Conservation (phyloP, 1,139 yeast genomes). For the Sugiyamaella grinbergsii region DNA sequence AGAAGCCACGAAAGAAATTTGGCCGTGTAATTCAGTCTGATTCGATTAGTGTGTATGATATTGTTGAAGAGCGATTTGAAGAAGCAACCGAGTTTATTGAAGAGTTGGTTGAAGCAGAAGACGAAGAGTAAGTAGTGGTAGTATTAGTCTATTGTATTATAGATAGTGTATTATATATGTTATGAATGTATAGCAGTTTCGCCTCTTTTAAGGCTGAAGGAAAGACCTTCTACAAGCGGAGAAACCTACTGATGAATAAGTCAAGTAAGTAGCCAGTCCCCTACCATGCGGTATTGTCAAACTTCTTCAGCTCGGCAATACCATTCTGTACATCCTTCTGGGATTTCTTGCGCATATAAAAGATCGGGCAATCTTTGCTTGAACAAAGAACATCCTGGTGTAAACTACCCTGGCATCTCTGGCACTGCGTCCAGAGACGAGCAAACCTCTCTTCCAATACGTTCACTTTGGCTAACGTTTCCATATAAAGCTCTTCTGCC, state of each 20-base stretch:
- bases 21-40: conserved; percentile 83
- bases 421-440: conserved; percentile 97
- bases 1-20: conserved; percentile 83
- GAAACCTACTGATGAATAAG: neutral
- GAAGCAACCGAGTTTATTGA: conserved; percentile 82
- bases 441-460: conserved; percentile 81
- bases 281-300: conserved; percentile 49
- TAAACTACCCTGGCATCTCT: conserved; percentile 92
- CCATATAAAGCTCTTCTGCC: conserved; percentile 78
- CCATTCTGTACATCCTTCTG: conserved; percentile 81
- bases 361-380: conserved; percentile 95
- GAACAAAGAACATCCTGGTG: conserved; percentile 96
- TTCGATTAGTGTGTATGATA: conserved; percentile 67
- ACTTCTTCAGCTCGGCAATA: conserved; percentile 68
- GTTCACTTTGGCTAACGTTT: conserved; percentile 77
- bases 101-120: conserved; percentile 60
- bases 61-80: conserved; percentile 77
- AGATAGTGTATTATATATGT: conserved; percentile 4
- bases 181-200: neutral
- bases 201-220: too few relatives aligned
- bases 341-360: conserved; percentile 94
- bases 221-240: too few relatives aligned
- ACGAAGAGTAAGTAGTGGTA: conserved; percentile 17
- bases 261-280: neutral
- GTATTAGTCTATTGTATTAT: conserved; percentile 10